These are phyloP conservation scores for Novymonas esmeraldas DNA, from an alignment of 208 protist species.

Conservation along the genomic window DNA sequence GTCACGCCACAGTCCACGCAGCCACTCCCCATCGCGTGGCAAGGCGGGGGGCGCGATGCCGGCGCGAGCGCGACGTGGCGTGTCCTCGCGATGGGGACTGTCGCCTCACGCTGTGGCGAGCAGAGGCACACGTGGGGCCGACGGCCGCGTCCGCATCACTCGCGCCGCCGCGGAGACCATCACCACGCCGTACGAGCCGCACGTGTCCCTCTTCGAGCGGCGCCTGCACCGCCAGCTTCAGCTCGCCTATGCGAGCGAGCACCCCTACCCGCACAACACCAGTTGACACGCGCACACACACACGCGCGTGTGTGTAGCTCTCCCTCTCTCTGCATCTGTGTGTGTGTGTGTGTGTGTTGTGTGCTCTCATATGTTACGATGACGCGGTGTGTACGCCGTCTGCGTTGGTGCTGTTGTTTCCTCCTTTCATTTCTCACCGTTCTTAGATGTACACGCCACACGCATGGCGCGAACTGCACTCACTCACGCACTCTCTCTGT, in stretches of 20 bases:
- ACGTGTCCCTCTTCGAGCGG: slow-evolving; percentile 26
- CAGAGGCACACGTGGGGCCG: background rate
- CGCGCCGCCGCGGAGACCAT: too few relatives aligned
- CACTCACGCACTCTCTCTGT: too few relatives aligned
- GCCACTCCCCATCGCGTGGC: too few relatives aligned
- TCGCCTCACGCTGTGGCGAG: too few relatives aligned
- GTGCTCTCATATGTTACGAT: too few relatives aligned
- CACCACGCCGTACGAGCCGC: too few relatives aligned
- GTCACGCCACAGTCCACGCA: background rate
- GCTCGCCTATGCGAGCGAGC: slow-evolving; percentile 14
- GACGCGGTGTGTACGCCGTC: background rate
- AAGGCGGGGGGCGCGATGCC: too few relatives aligned
- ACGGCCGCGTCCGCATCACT: too few relatives aligned
- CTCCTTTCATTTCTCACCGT: background rate
- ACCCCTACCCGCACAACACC: background rate
- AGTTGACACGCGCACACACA: background rate
- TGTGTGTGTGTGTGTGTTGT: background rate
- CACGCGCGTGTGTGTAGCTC: background rate
- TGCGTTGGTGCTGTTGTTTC: background rate
- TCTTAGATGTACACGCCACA: background rate
- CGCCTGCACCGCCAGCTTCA: slow-evolving; percentile 17
- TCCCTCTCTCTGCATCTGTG: background rate
- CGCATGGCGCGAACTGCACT: too few relatives aligned
- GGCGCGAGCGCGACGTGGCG: too few relatives aligned
- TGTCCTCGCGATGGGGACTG: too few relatives aligned